Base-by-base conservation (phyloP, 257 asterid genomes). In the Nicotiana sylvestris region DNA sequence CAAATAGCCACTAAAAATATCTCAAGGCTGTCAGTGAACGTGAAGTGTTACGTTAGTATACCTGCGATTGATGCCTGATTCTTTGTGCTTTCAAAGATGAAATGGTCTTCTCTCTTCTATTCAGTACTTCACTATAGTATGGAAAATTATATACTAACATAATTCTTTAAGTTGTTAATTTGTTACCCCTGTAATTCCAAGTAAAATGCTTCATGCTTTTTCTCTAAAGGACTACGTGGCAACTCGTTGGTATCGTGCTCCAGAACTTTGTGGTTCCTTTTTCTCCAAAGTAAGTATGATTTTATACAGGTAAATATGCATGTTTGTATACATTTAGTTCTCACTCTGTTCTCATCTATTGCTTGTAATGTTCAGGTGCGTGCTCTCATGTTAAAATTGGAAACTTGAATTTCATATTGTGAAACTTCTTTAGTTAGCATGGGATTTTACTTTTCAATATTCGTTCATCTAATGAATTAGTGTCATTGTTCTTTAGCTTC, bases 241-340 rank as follows among this genome's bases (percentile, higher is more conserved):
- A 43, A 96, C 98, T 62, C 95, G 98, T 81, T 96, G 98, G 98
- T 96, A 96, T 87, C 98, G 99, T 80, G 99, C 99, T 87, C 99
- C 98, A 83, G 99, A 96, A 87, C 99, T 96, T 86, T 96, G 99
- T 83, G 99, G 99, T 78, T 96, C 98, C 65, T 96, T 96, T 85
- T 96, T 89, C 87, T 96, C 98, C 87, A 96, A 87, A 89, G 99
- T 95, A 88, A 90, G 98, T 86, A 83, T 72, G 82, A 18, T 88
- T 16, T 76, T 15, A 17, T 72, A 60, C 78, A 67, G 77, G 87
- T 83, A 72, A 65, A 56, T 77, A 33, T 57, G 49, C 57, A 61
- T 69, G 72, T 18, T 27, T 35, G 27, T 58, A 57, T 70, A 69
- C 39, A 57, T 27, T 67, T 67, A 33, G 33, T 66, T 17, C 29